A percentile compares a stretch with the other conserved stretches of the same genome.
Evolutionary conservation across 495 filamentous ascomycete species (phyloP).

Genomic region (Trypethelium eluteriae): DNA sequence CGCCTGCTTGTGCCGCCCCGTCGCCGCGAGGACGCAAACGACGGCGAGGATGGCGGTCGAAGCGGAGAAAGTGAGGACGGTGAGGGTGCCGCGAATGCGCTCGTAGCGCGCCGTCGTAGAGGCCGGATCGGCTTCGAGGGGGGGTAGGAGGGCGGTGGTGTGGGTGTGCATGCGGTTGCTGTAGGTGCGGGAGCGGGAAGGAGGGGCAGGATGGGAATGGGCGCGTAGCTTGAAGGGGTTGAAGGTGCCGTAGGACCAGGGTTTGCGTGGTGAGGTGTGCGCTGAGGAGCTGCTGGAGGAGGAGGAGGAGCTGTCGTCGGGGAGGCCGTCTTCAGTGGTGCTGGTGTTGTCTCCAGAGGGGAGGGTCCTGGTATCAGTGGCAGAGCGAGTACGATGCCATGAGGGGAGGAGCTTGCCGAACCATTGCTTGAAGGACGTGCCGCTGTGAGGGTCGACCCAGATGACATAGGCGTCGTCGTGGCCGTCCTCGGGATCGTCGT

Average conservation of each 20-base stretch:
- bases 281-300: slow-evolving; percentile 12
- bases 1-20: slow-evolving; percentile 46
- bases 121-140: slow-evolving; percentile 1
- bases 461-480: slow-evolving; percentile 32
- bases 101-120: neutral
- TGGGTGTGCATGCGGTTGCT: too few relatives aligned
- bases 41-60: slow-evolving; percentile 44
- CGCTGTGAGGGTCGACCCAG: slow-evolving; percentile 35
- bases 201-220: neutral
- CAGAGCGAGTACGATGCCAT: neutral
- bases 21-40: slow-evolving; percentile 45
- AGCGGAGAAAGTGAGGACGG: slow-evolving; percentile 18
- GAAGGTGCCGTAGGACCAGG: slow-evolving; percentile 5
- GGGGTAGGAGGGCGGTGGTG: neutral
- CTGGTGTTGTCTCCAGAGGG: slow-evolving; percentile 2
- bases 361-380: slow-evolving; percentile 10
- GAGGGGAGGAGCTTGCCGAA: slow-evolving; percentile 21
- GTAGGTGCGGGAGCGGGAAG: too few relatives aligned
- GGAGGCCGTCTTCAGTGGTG: slow-evolving; percentile 9
- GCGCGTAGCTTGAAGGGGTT: neutral
- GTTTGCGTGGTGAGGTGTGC: slow-evolving; percentile 12
- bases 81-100: neutral
- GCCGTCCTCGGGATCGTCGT: slow-evolving; percentile 32
- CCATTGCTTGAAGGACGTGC: slow-evolving; percentile 17
- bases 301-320: slow-evolving; percentile 1